Evolutionary conservation across 176 grass and related monocot genomes (phyloP), one percentile per base, ranked within the genome.

Genomic region (Elymus sibiricus): DNA sequence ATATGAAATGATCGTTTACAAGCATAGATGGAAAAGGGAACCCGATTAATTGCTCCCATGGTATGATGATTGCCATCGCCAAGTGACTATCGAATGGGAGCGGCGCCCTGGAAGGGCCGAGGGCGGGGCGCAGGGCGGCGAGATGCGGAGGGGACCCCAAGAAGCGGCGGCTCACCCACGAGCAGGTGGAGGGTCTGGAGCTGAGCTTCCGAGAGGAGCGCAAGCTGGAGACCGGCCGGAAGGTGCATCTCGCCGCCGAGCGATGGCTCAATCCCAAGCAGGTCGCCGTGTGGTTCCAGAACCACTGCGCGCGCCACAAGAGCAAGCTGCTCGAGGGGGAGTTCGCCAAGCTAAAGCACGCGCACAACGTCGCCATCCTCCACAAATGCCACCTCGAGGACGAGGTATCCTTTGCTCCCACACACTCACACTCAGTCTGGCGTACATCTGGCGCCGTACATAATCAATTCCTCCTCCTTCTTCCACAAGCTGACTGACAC

Each of bases 201-300:
- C 84, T 88, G 81, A 95, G 93, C 70, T 98, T 98, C 74, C 85
- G 85, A 56, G 86, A 95, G 88, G 96, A 98, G 87, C 71, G 90
- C 22, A 98, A 98, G 86, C 84, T 98, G 66, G 96, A 98, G 86
- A 94, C 90, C 9, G 93, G 93, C 44, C 77, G 96, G 70, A 98
- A 98, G 89, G 88, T 98, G 62, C 88, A 87, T 81, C 90, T 98
- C 1, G 96, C 96, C 43, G 7, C 80, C 26, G 96, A 92, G 86
- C 90, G 95, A 26, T 86, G 96, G 4, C 93, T 98, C 58, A 93
- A 95, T 74, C 96, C 93, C 2, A 98, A 98, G 87, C 96, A 98
- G 80, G 90, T 98, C 16, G 96, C 96, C 55, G 93, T 98, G 10
- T 98, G 96, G 96, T 98, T 98, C 83, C 96, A 98, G 91, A 98